Evolutionary conservation across 495 filamentous ascomycete species (phyloP), one percentile per base, ranked within the genome.

Genomic region (Hypoxylon subgilvum): DNA sequence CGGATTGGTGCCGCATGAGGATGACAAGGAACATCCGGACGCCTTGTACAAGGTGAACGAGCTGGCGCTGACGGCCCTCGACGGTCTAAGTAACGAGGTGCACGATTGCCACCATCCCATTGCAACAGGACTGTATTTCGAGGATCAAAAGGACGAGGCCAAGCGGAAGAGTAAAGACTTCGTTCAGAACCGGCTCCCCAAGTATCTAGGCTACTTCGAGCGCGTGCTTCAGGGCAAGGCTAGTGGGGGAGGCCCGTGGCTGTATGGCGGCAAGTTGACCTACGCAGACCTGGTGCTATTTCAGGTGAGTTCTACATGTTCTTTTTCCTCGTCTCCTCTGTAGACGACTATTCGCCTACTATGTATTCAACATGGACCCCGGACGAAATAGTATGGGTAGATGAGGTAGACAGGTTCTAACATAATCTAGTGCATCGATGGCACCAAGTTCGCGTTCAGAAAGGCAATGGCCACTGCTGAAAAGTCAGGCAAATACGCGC

Each of bases 51-150:
- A 74, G 25, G 70, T 88, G 30, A 79, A 85, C 36, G 71, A 69
- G 43, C 71, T 88, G 5, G 77, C 76, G n/a, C 65, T 88, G 17
- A 89, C 87, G 39, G 84, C 85, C n/a, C 68, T 88, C 52, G 87
- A 90, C 54, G 76, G 79, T 0, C 52, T 88, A 51, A 77, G 76
- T 54, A 83, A 88, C 53, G 87, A 90, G 66, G 74, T 77, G 12
- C 87, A 90, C 58, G 84, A 89, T 55, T 78, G 76, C 35, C 87
- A 90, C 54, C 87, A 90, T 57, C 87, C 87, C 0, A 75, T 89
- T 12, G 75, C 80, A 0, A 54, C 66, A 0, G 58, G 60, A 3
- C 58, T 79, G 21, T 88, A 86, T 54, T 90, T 88, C 56, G 86
- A 88, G 52, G 84, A 88, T 22, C 86, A 90, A 71, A 87, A 84